A percentile compares a stretch with the other conserved stretches of the same genome.
These are phyloP conservation scores for Microdochium paspali DNA, from an alignment of 2,329 filamentous ascomycete genomes.

Conservation along the genomic window DNA sequence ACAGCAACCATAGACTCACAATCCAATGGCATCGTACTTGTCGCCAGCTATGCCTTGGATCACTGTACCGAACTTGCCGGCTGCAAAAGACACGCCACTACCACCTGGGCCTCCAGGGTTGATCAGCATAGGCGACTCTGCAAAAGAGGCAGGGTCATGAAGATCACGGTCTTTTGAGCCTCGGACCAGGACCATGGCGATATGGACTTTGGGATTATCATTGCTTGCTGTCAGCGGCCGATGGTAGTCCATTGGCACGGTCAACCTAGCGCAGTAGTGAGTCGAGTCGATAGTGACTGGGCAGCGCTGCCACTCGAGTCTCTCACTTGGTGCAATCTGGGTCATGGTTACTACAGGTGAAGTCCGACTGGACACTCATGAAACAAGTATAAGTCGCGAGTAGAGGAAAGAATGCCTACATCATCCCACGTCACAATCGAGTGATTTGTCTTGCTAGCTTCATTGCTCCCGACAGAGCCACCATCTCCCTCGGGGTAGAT, in stretches of 20 bases:
- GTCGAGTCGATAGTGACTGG: conserved; percentile 3
- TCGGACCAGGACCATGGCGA: conserved; percentile 24
- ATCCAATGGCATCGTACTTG: conserved; percentile 31
- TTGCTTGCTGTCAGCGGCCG: conserved; percentile 20
- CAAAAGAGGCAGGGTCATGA: conserved; percentile 15
- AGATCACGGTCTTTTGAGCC: conserved; percentile 16
- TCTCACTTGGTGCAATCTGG: conserved; percentile 32
- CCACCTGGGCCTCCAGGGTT: conserved; percentile 39
- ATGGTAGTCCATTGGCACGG: conserved; percentile 36
- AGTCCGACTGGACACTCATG: no score
- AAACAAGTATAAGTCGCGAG: no score
- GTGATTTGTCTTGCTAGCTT: no score
- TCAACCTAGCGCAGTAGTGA: conserved; percentile 31
- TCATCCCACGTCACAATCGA: no score
- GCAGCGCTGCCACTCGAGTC: conserved; percentile 34
- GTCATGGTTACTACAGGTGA: no score
- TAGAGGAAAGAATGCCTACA: no score
- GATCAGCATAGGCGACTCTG: conserved; percentile 29
- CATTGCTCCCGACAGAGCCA: no score
- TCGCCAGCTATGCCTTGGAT: conserved; percentile 26
- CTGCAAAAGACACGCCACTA: conserved; percentile 22
- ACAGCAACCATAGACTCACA: not conserved
- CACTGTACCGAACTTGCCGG: conserved; percentile 10
- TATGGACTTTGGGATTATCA: conserved; percentile 23
- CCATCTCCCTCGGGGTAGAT: no score